Base-by-base conservation (phyloP, 495 filamentous ascomycete species). In the Aspergillus taichungensis region DNA sequence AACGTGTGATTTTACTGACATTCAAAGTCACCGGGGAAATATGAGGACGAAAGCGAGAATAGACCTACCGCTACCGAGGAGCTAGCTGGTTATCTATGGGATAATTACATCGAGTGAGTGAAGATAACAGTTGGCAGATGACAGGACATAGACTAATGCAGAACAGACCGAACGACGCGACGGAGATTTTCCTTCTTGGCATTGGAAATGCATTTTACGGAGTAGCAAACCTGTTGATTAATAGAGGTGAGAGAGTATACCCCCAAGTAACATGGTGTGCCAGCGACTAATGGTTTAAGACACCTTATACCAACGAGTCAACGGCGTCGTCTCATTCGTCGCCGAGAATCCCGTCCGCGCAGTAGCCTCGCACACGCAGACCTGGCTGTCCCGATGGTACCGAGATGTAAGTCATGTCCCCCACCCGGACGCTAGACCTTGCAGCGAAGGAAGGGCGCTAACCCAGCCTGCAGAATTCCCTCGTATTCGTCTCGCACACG, bases 41-140 rank as follows among this genome's bases (percentile, higher is more conserved):
- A 64, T 41, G 57, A 78, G 42, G 67, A 72, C 1, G 64, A 71
- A 11, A 66, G 72, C 38, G 57, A 56, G 18, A 62, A 63, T 31
- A 64, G 69, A 7, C 59, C 67, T 3, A 64, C 58, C 34, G 77
- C 81, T 34, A 82, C 82, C 0, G 76, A 83, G 43, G 85, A 92
- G 50, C 64, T 97, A 6, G 83, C 88, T 12, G 78, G 76, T 43
- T 97, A 94, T 54, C 61, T 98, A 30, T 98, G 94, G 94, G 91
- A 97, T 52, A 98, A 98, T 56, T 95, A 95, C 53, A 84, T 98
- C 30, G 86, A 94, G 74, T 81, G 69, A 53, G 68, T 43, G 9
- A 32, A 43, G n/a, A 28, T 4, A 13, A 9, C 14, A 10, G 6
- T 0, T 6, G 3, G 6, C n/a, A 32, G 14, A 12, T 1, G 11